Evolutionary conservation across 495 filamentous ascomycete genomes (phyloP), one percentile per base, ranked within the genome.

Genomic region (Hypoxylon subgilvum): DNA sequence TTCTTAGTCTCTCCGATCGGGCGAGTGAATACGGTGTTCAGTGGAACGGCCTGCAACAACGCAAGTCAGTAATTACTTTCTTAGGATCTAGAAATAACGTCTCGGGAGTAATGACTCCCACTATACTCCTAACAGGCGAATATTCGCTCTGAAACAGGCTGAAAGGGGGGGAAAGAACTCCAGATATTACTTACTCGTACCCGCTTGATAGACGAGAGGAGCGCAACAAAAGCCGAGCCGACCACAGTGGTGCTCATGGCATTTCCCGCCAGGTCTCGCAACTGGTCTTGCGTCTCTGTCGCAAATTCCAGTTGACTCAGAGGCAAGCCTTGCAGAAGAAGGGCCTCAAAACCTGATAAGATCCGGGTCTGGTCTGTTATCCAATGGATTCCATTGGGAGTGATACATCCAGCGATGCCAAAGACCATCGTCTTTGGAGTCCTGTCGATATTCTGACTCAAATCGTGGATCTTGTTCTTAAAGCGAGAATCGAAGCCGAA

Each of bases 201-300:
- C 3, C 23, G 4, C 4, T 27, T 27, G 23, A 38, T 38, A 7
- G 34, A 38, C 13, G 9, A 4, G 4, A 38, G 22, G 0, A 73
- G 56, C 16, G 77, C 53, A 13, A 89, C 52, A 5, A 89, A 78
- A 1, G 82, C 80, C 2, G 82, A 76, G 1, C 88, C 86, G 4
- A 92, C 84, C 6, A 90, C 86, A 0, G 90, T 88, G 2, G 86
- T 82, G 2, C 81, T 82, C 91, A 96, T 96, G 0, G 91, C 91
- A 66, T 96, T 96, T 0, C 91, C 91, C 2, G 88, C 88, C 4
- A 96, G 75, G 52, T 92, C 83, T 44, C 85, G 83, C 6, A 91
- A 74, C 21, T 94, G 77, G 7, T 74, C 72, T 31, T 88, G 79
- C 0, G 76, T 82, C 61, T 94, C 87, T 27, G 76, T 76, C 1